These are phyloP conservation scores for Kwoniella europaea DNA, from an alignment of 768 basidiomycete species.

Conservation along the genomic window DNA sequence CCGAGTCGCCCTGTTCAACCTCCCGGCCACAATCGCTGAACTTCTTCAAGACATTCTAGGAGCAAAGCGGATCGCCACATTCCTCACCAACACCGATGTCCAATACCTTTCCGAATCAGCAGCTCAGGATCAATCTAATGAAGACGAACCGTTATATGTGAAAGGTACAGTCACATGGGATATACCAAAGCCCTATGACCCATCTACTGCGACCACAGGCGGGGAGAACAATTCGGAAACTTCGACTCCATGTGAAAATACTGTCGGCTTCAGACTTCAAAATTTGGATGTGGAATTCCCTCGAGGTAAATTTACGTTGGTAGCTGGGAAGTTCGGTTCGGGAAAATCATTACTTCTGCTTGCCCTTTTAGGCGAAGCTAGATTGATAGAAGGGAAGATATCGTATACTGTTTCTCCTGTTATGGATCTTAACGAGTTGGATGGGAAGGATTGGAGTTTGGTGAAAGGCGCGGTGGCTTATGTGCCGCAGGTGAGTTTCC, in stretches of 20 bases:
- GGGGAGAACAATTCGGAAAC: background rate
- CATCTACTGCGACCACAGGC: background rate
- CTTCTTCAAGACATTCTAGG: constrained; percentile 39
- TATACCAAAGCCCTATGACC: background rate
- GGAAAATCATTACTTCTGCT: constrained; percentile 53
- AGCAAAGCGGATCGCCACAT: constrained; percentile 36
- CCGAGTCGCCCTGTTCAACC: constrained; percentile 24
- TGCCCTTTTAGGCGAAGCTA: constrained; percentile 48
- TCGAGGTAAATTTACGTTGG: constrained; percentile 39
- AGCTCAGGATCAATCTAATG: background rate
- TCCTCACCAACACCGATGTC: constrained; percentile 37
- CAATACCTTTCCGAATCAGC: constrained; percentile 32
- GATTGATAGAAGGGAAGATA: constrained; percentile 42
- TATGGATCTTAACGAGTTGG: constrained; percentile 15
- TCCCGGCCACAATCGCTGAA: constrained; percentile 31
- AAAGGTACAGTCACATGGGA: constrained; percentile 36
- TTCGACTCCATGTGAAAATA: background rate
- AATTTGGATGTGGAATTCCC: constrained; percentile 49
- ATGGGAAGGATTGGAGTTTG: constrained; percentile 23
- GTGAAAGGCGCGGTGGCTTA: constrained; percentile 35
- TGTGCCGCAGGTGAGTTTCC: constrained; percentile 45
- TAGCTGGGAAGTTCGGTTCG: constrained; percentile 50
- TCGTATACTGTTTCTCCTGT: constrained; percentile 36
- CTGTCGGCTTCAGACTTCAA: constrained; percentile 34
- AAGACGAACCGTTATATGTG: constrained; percentile 25